Percentiles rank a stretch among this genome's conserved stretches.
Conservation (phyloP, 2,329 filamentous ascomycete genomes). For the Graphilbum ipis-grandicollis region DNA sequence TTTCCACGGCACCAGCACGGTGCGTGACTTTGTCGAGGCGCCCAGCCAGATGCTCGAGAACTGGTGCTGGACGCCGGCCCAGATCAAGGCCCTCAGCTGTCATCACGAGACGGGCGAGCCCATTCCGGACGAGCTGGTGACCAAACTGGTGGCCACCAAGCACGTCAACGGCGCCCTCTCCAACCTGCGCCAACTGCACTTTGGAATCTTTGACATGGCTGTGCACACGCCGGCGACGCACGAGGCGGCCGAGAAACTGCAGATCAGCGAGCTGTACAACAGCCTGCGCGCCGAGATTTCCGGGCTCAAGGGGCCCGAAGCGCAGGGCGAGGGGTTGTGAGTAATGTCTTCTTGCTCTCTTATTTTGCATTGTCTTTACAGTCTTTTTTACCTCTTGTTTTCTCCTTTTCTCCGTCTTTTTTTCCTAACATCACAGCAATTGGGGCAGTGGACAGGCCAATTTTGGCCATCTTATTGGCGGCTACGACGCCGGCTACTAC, state of each 20-base stretch:
- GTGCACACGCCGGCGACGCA: conserved; percentile 57
- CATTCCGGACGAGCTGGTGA: conserved; percentile 59
- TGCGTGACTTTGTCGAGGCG: conserved; percentile 54
- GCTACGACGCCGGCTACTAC: conserved; percentile 77
- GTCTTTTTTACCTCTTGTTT: background rate
- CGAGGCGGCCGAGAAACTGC: conserved; percentile 46
- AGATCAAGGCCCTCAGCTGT: conserved; percentile 48
- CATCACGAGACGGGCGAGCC: conserved; percentile 55
- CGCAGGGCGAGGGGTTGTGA: conserved; percentile 38
- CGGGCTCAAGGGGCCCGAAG: conserved; percentile 58
- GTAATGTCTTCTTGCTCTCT: too few species aligned
- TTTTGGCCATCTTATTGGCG: conserved; percentile 69
- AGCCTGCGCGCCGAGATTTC: conserved; percentile 52
- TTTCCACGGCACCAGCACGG: conserved; percentile 50
- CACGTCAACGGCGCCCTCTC: conserved; percentile 67
- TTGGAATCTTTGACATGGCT: conserved; percentile 72
- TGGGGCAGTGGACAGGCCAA: conserved; percentile 69
- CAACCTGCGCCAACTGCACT: conserved; percentile 63
- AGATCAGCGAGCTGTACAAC: conserved; percentile 55
- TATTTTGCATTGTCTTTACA: too few species aligned
- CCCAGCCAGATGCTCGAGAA: conserved; percentile 61
- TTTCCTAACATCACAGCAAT: conserved; percentile 19
- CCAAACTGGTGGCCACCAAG: conserved; percentile 59
- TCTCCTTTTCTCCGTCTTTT: background rate
- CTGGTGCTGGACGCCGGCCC: conserved; percentile 54